Evolutionary conservation across 805 yeast genomes (phyloP).

Genomic region (Starmerella khaoyaiensis): DNA sequence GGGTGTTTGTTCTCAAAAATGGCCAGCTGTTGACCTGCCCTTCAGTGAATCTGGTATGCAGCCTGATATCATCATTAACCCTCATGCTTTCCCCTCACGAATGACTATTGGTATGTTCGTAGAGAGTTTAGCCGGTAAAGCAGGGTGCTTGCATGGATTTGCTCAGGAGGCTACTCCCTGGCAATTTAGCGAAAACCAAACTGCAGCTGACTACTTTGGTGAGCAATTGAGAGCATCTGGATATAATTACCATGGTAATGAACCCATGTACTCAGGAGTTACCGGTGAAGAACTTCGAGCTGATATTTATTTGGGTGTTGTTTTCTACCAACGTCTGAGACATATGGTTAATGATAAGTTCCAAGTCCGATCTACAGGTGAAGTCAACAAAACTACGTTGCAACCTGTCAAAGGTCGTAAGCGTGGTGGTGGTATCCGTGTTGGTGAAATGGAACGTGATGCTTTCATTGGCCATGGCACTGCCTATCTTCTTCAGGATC

Average conservation of each 20-base stretch:
- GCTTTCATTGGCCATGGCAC: conserved; percentile 98
- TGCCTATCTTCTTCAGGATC: conserved; percentile 84
- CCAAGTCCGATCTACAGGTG: conserved; percentile 98
- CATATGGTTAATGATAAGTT: conserved; percentile 99
- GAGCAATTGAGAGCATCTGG: conserved; percentile 81
- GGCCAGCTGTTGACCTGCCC: conserved; percentile 97
- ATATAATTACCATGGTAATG: conserved; percentile 95
- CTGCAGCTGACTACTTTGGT: conserved; percentile 96
- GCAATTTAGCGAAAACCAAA: conserved; percentile 79
- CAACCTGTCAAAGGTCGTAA: conserved; percentile 99
- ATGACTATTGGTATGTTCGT: conserved; percentile 99
- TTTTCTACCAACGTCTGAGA: conserved; percentile 93
- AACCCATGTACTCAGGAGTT: conserved; percentile 97
- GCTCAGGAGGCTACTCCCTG: conserved; percentile 97
- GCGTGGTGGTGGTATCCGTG: conserved; percentile 98
- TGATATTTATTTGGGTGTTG: conserved; percentile 93
- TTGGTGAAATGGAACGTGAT: conserved; percentile 99
- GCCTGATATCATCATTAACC: conserved; percentile 95
- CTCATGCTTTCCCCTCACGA: conserved; percentile 99
- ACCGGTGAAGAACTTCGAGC: conserved; percentile 96
- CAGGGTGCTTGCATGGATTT: conserved; percentile 95
- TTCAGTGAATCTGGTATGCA: conserved; percentile 92
- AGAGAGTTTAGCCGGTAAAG: conserved; percentile 95
- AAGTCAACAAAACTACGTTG: conserved; percentile 92
- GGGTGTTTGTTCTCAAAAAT: conserved; percentile 96